Percentiles rank a stretch among this genome's conserved stretches.
These are phyloP conservation scores for Coniferiporia weirii DNA, from an alignment of 1,284 basidiomycete genomes.

Conservation along the genomic window DNA sequence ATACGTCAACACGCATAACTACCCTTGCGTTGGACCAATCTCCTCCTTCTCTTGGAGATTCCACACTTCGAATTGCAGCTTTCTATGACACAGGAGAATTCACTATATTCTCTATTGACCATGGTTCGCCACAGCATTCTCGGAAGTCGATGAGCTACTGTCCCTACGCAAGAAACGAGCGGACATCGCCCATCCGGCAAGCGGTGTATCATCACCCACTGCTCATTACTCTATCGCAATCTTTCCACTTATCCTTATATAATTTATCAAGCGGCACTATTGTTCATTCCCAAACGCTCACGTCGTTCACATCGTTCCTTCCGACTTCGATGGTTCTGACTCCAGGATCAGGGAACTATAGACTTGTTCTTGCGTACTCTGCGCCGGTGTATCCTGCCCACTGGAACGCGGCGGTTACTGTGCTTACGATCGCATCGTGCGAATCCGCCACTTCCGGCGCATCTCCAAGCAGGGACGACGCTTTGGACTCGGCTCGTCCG, in stretches of 20 bases:
- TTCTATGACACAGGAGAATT: constrained; percentile 70
- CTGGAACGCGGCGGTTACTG: constrained; percentile 75
- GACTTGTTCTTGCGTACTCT: constrained; percentile 65
- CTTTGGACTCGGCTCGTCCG: constrained; percentile 14
- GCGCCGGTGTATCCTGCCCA: constrained; percentile 74
- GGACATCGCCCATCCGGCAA: constrained; percentile 47
- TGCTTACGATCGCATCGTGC: constrained; percentile 49
- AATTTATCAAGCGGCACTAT: constrained; percentile 50
- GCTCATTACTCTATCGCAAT: constrained; percentile 60
- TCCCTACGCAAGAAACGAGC: constrained; percentile 35
- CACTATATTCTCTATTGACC: constrained; percentile 47
- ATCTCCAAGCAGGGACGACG: constrained; percentile 21
- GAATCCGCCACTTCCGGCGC: constrained; percentile 19
- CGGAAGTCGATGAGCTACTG: constrained; percentile 43
- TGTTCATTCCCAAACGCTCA: constrained; percentile 55
- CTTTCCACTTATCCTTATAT: constrained; percentile 64
- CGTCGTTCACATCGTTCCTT: constrained; percentile 68
- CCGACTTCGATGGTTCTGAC: constrained; percentile 70
- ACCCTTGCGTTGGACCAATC: constrained; percentile 67
- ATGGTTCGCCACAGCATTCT: constrained; percentile 37
- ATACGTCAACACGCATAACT: constrained; percentile 40
- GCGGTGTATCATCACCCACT: constrained; percentile 74
- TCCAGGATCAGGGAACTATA: constrained; percentile 51
- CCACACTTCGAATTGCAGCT: constrained; percentile 43
- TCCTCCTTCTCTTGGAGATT: constrained; percentile 35